A percentile compares a stretch with the other conserved stretches of the same genome.
Conservation (phyloP, 768 basidiomycete species). For the Sutorius australiensis region DNA sequence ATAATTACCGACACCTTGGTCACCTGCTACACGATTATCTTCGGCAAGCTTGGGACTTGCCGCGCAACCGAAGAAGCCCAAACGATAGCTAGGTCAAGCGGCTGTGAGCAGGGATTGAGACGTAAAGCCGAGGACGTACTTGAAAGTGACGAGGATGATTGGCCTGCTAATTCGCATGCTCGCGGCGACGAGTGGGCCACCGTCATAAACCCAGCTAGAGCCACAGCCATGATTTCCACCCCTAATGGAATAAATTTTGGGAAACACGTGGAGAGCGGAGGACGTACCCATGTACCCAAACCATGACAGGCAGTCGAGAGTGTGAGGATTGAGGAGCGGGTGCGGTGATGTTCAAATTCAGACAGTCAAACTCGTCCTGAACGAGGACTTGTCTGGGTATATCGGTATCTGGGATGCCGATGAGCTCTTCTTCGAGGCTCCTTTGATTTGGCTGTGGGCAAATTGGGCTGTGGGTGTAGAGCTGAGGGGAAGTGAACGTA, state of each 20-base stretch:
- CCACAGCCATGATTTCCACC: constrained; percentile 72
- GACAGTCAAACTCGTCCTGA: constrained; percentile 75
- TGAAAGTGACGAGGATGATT: constrained; percentile 68
- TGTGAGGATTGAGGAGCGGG: constrained; percentile 52
- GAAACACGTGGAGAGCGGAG: constrained; percentile 5
- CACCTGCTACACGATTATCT: constrained; percentile 61
- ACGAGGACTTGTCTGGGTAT: constrained; percentile 52
- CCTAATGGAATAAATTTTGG: constrained; percentile 36
- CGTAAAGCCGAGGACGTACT: constrained; percentile 46
- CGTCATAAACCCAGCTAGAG: constrained; percentile 75
- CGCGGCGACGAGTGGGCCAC: constrained; percentile 65
- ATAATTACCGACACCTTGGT: constrained; percentile 75
- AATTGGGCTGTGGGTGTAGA: constrained; percentile 50
- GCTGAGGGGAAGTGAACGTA: not conserved
- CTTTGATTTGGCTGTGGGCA: constrained; percentile 60
- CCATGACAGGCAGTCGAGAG: constrained; percentile 69
- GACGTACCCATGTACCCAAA: constrained; percentile 82
- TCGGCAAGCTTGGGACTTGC: constrained; percentile 60
- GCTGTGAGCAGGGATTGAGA: constrained; percentile 10
- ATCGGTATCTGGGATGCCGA: constrained; percentile 52
- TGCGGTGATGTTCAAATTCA: constrained; percentile 78
- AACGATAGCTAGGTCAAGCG: constrained; percentile 53
- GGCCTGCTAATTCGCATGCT: constrained; percentile 62
- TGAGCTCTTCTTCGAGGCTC: constrained; percentile 56
- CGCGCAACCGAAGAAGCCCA: constrained; percentile 77